Conservation (phyloP, 2,329 filamentous ascomycete species). For the Trichoderma oligosporum region DNA sequence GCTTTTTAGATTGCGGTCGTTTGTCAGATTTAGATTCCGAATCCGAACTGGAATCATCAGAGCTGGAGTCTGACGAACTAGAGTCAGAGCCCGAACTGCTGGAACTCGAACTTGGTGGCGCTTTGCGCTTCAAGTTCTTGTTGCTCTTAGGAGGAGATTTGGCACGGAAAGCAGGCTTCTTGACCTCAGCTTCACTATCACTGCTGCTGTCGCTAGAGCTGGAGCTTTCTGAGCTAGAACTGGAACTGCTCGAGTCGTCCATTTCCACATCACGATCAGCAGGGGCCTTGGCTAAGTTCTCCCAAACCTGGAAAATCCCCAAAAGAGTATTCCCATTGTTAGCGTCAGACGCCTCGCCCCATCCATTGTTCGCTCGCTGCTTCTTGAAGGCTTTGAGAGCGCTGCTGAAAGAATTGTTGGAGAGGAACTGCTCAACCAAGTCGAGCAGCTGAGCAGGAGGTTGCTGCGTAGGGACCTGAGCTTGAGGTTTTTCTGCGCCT, state of each 20-base stretch:
- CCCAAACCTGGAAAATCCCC: slow-evolving; percentile 50
- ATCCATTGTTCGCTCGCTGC: slow-evolving; percentile 55
- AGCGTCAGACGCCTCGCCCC: slow-evolving; percentile 33
- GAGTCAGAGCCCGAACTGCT: slow-evolving; percentile 16
- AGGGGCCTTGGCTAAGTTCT: slow-evolving; percentile 29
- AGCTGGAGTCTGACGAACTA: slow-evolving; percentile 31
- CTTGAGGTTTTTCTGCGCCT: slow-evolving; percentile 21
- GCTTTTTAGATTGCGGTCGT: slow-evolving; percentile 53
- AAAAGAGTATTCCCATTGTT: slow-evolving; percentile 40
- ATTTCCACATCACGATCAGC: slow-evolving; percentile 25
- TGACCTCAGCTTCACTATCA: slow-evolving; percentile 24
- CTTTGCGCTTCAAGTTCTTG: slow-evolving; percentile 42
- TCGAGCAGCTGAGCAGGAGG: slow-evolving; percentile 61
- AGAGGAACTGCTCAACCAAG: slow-evolving; percentile 63
- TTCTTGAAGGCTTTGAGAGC: slow-evolving; percentile 61
- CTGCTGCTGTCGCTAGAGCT: slow-evolving; percentile 31
- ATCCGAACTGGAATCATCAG: slow-evolving; percentile 37
- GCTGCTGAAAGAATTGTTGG: slow-evolving; percentile 59
- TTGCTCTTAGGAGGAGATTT: slow-evolving; percentile 23
- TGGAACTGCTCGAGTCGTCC: slow-evolving; percentile 17
- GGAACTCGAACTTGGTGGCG: slow-evolving; percentile 29
- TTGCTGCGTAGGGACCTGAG: slow-evolving; percentile 13
- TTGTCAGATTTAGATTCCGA: slow-evolving; percentile 34
- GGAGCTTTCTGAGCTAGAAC: slow-evolving; percentile 30
- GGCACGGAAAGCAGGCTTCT: slow-evolving; percentile 23